Conservation (phyloP, 306 rosid genomes). For the Prunus padus region DNA sequence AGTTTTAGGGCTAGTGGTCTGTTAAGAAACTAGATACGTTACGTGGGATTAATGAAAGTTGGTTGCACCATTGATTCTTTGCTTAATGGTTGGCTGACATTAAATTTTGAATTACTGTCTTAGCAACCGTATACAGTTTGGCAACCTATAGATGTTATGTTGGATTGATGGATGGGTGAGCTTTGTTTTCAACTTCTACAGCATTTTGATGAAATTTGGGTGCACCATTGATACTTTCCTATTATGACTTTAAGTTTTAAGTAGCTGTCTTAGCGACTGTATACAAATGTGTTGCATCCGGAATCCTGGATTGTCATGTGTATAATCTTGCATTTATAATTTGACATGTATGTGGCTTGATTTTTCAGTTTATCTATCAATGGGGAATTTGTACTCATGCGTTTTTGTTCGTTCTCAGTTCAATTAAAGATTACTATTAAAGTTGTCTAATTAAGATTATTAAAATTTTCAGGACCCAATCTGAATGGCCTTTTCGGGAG, state of each 20-base stretch:
- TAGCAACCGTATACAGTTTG: too few species aligned
- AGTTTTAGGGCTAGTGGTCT: too few species aligned
- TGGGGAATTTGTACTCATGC: not conserved
- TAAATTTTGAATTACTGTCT: too few species aligned
- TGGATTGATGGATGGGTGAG: not conserved
- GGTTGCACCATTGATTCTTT: too few species aligned
- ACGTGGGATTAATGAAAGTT: too few species aligned
- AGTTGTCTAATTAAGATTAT: not conserved
- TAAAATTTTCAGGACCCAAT: slow-evolving; percentile 66
- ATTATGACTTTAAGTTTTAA: not conserved
- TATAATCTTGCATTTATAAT: not conserved
- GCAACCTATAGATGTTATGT: not conserved
- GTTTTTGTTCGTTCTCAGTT: not conserved
- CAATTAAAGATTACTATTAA: not conserved
- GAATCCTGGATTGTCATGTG: not conserved
- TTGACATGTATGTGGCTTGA: not conserved
- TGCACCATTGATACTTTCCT: not conserved
- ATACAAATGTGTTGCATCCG: not conserved
- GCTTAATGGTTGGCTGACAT: too few species aligned
- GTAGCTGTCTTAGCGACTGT: not conserved
- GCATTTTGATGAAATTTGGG: not conserved
- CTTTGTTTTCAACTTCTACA: not conserved
- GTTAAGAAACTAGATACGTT: too few species aligned
- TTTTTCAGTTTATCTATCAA: not conserved
- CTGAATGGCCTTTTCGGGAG: slow-evolving; percentile 86